A percentile compares a stretch with the other conserved stretches of the same genome.
Evolutionary conservation across 1,284 basidiomycete species (phyloP).

Genomic region (Anthracocystis walkeri): DNA sequence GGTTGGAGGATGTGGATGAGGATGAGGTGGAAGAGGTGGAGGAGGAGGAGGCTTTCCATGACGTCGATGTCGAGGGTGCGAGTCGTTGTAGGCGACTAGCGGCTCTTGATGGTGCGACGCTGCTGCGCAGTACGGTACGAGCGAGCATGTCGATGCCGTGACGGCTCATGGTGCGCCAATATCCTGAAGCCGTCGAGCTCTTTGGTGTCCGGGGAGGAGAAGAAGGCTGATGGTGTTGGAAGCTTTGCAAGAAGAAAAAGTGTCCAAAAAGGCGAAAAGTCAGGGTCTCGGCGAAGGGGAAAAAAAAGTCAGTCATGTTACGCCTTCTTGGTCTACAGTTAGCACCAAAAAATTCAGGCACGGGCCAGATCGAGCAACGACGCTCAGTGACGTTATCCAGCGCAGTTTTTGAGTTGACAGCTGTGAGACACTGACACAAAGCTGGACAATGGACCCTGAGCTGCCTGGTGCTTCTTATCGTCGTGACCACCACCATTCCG

Average conservation of each 20-base stretch:
- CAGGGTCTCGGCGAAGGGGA: neutral
- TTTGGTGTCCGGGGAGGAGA: neutral
- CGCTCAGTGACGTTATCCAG: constrained; percentile 28
- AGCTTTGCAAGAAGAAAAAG: constrained; percentile 15
- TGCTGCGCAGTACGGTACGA: constrained; percentile 21
- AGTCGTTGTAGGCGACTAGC: neutral
- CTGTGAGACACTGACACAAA: neutral
- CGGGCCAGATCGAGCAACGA: constrained; percentile 21
- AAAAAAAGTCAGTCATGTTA: neutral
- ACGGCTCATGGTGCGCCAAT: constrained; percentile 12
- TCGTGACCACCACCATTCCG: neutral
- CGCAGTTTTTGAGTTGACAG: constrained; percentile 2
- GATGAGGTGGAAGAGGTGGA: constrained; percentile 9
- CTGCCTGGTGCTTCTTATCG: neutral
- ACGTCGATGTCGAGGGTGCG: neutral
- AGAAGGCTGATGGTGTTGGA: neutral
- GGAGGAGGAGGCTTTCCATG: constrained; percentile 10
- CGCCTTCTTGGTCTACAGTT: neutral
- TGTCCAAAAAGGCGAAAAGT: neutral
- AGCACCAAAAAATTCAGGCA: neutral
- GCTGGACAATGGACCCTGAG: constrained; percentile 23
- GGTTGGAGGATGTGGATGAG: neutral
- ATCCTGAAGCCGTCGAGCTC: neutral
- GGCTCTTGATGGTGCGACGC: constrained; percentile 2
- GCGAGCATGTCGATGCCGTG: constrained; percentile 6